A percentile compares a stretch with the other conserved stretches of the same genome.
Conservation (phyloP, 345 rosid genomes). For the Bruguiera parviflora region DNA sequence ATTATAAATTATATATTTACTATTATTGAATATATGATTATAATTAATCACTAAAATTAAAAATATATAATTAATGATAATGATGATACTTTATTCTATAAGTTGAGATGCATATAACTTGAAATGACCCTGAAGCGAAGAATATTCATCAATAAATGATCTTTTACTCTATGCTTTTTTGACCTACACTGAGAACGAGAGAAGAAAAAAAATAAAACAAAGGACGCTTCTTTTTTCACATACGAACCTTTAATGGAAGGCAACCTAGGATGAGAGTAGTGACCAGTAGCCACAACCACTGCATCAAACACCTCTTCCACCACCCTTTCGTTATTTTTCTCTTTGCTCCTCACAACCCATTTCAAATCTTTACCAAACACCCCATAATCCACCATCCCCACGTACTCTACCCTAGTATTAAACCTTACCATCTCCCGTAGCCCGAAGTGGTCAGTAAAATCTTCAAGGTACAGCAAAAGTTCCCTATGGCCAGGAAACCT, state of each 20-base stretch:
- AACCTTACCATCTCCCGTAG: constrained; percentile 69
- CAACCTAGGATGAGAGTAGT: constrained; percentile 73
- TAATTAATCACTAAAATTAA: no score
- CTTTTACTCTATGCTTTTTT: not conserved
- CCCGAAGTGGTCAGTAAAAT: constrained; percentile 65
- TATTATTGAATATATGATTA: no score
- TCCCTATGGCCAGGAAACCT: constrained; percentile 88
- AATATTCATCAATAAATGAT: not conserved
- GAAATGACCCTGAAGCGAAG: constrained; percentile 1
- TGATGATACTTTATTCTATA: no score
- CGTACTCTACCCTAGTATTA: constrained; percentile 69
- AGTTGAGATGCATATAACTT: not conserved
- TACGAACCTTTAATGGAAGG: constrained; percentile 69
- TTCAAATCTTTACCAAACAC: constrained; percentile 44
- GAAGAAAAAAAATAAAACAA: no score
- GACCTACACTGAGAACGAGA: no score
- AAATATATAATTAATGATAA: no score
- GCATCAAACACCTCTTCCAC: constrained; percentile 84
- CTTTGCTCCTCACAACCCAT: constrained; percentile 71
- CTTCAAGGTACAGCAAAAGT: constrained; percentile 68
- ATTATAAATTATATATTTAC: no score
- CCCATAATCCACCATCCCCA: constrained; percentile 50
- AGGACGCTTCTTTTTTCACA: no score
- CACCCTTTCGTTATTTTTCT: constrained; percentile 28
- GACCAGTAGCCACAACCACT: constrained; percentile 85